phyloP scores from a whole-genome alignment of 805 yeast genomes.

The Zygosaccharomyces lentus region DNA sequence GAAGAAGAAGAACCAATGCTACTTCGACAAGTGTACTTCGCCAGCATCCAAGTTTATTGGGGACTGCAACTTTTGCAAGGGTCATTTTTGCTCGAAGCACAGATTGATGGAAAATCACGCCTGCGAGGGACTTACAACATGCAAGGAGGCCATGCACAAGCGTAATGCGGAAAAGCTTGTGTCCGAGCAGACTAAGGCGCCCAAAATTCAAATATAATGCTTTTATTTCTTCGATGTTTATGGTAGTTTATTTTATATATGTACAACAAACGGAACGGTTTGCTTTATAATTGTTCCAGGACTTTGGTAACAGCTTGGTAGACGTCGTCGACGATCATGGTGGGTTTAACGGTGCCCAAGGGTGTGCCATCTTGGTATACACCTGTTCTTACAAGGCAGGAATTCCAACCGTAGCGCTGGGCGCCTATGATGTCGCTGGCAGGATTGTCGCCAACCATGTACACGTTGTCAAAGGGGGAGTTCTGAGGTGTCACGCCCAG shows the following conservation, averaged over 20 bases:
- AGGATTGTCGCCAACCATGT: conserved; percentile 97
- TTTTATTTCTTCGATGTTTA: conserved; percentile 1
- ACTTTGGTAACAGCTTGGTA: conserved; percentile 44
- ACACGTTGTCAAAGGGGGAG: conserved; percentile 58
- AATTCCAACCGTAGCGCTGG: conserved; percentile 80
- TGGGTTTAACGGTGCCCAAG: conserved; percentile 43
- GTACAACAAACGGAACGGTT: not conserved
- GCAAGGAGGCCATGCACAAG: conserved; percentile 80
- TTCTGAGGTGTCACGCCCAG: conserved; percentile 40
- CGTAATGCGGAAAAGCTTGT: conserved; percentile 79
- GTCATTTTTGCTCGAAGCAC: conserved; percentile 83
- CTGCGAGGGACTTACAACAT: conserved; percentile 70
- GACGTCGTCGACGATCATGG: conserved; percentile 48
- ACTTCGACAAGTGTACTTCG: conserved; percentile 57
- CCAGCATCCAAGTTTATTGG: conserved; percentile 66
- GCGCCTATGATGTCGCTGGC: conserved; percentile 91
- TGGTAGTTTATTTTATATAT: conserved; percentile 1
- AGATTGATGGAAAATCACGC: conserved; percentile 79
- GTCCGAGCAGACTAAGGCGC: conserved; percentile 71
- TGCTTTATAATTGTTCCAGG: conserved; percentile 11
- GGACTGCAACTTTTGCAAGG: conserved; percentile 78
- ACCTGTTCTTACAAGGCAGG: conserved; percentile 81
- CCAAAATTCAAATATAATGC: conserved; percentile 46
- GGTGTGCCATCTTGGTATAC: conserved; percentile 62
- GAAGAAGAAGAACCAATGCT: conserved; percentile 44